phyloP scores from a whole-genome alignment of 2,329 filamentous ascomycete genomes.

The Trichothecium roseum region DNA sequence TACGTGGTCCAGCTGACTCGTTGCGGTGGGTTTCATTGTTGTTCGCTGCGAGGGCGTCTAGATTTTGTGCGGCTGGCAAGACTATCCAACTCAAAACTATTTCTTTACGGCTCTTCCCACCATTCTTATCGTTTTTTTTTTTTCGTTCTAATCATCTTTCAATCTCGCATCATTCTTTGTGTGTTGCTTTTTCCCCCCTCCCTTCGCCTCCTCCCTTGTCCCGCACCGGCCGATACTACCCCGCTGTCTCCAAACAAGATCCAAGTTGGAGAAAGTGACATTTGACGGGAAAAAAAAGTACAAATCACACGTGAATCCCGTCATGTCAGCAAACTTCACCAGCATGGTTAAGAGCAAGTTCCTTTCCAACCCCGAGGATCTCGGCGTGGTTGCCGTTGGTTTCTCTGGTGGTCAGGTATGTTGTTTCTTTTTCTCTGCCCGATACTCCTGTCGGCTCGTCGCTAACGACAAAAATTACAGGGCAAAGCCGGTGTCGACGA shows the following conservation, averaged over 20 bases:
- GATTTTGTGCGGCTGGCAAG: neutral
- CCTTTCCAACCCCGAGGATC: constrained; percentile 65
- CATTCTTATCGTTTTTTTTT: neutral
- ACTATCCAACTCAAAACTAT: neutral
- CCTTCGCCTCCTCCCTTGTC: neutral
- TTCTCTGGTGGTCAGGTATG: constrained; percentile 93
- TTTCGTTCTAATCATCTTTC: neutral
- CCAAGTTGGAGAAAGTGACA: too few relatives aligned
- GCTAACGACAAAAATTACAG: constrained; percentile 35
- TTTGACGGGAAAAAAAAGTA: too few relatives aligned
- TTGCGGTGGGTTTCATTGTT: neutral
- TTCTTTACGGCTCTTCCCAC: neutral
- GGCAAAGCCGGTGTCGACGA: constrained; percentile 87
- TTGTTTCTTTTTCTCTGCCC: constrained; percentile 4
- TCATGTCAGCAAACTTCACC: constrained; percentile 17
- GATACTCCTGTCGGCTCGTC: neutral
- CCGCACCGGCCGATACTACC: neutral
- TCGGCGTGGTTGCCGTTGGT: constrained; percentile 88
- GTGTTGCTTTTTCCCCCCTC: too few relatives aligned
- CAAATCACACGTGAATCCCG: neutral
- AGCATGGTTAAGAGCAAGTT: constrained; percentile 58
- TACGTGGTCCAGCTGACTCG: too few relatives aligned
- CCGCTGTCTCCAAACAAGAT: constrained; percentile 2
- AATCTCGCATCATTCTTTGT: neutral
- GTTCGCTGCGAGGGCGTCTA: constrained; percentile 1